Base-by-base conservation (phyloP, 768 basidiomycete genomes). In the Postia placenta region DNA sequence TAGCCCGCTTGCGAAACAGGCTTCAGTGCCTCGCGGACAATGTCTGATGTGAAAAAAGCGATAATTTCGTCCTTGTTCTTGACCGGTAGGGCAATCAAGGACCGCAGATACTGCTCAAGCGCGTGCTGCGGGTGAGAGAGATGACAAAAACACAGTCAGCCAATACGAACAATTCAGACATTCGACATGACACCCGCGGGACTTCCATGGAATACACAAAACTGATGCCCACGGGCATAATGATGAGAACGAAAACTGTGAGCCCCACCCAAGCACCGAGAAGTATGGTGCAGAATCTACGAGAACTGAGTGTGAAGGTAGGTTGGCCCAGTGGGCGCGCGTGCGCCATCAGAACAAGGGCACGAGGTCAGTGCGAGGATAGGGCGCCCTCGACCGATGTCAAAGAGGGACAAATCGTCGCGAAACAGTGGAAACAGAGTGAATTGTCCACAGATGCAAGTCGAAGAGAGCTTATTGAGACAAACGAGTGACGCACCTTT, bases 11-110 rank as follows among this genome's bases (percentile, higher is more conserved):
- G 85, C 71, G 80, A 79, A 17, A 87, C 87, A 2, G 88, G 85
- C 53, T 83, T 81, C 63, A 79, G 80, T 39, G 83, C 72, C 54
- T 85, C 83, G 27, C 82, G 82, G 28, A 93, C 79, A 47, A 95
- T 76, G 61, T 95, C 94, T 5, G 89, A 88, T 24, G 87, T 93
- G 57, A 98, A 80, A 70, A 98, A 99, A 1, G 85, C 81, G 60
- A 94, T 88, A 27, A 97, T 74, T 62, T 95, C 92, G 61, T 87
- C 77, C 64, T 92, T 91, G 68, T 85, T 87, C 67, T 88, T 91
- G 55, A 92, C 73, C 0, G 89, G 87, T 27, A 93, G 76, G 37
- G 81, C 71, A 46, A 97, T 79, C 45, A 98, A 69, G 7, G 82
- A 84, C 61, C 90, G 88, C 3, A 99, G 70, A 65, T 97, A 99